phyloP scores from a whole-genome alignment of 805 yeast species.

The Brettanomyces anomalus region DNA sequence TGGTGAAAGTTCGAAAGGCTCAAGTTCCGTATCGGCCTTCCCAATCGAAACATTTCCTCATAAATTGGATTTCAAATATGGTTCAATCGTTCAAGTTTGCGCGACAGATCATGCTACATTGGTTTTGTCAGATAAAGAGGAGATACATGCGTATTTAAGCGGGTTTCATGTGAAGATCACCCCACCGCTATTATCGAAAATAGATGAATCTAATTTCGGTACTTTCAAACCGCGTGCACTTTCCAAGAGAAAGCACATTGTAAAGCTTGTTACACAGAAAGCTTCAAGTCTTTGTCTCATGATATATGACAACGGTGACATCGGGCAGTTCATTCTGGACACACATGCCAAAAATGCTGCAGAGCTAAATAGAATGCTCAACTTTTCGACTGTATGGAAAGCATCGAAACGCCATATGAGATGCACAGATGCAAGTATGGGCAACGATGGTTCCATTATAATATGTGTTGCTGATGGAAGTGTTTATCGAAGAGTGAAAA shows the following conservation, averaged over 20 bases:
- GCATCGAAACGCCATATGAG: conserved; percentile 49
- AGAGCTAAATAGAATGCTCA: conserved; percentile 32
- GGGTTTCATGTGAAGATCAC: conserved; percentile 45
- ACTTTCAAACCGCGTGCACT: conserved; percentile 43
- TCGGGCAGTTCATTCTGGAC: conserved; percentile 30
- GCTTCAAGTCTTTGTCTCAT: conserved; percentile 38
- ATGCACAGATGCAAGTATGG: conserved; percentile 60
- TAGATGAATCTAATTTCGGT: conserved; percentile 39
- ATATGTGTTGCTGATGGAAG: conserved; percentile 64
- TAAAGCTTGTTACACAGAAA: conserved; percentile 26
- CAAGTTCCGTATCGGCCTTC: background rate
- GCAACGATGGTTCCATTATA: conserved; percentile 59
- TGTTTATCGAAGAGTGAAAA: conserved; percentile 39
- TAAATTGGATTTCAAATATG: conserved; percentile 34
- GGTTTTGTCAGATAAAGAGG: conserved; percentile 47
- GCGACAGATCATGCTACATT: conserved; percentile 67
- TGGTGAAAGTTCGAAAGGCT: conserved; percentile 2
- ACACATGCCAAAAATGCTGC: conserved; percentile 22
- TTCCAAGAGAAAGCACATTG: conserved; percentile 29
- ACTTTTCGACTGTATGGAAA: conserved; percentile 48
- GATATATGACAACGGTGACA: conserved; percentile 52
- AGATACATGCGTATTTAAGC: conserved; percentile 52
- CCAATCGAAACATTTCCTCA: conserved; percentile 29
- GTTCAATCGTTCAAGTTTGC: conserved; percentile 41
- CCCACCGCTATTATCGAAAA: conserved; percentile 23